Base-by-base conservation (phyloP, 768 basidiomycete genomes). In the Cubamyces lactineus region DNA sequence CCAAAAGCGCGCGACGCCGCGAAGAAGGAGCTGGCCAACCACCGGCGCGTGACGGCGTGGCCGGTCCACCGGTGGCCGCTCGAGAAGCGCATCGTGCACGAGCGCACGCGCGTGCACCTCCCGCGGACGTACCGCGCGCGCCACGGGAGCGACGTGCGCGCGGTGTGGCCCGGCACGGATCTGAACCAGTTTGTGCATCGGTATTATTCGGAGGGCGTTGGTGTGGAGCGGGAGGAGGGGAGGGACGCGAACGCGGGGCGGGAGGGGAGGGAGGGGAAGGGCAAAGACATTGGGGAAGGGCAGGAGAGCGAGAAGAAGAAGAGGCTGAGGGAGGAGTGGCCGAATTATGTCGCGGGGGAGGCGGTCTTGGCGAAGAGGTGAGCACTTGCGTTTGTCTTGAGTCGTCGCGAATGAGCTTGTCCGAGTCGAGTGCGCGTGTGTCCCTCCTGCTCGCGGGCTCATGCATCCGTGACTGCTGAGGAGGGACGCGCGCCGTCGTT, bases 11-110 rank as follows among this genome's bases (percentile, higher is more conserved):
- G 70, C 50, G 70, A 68, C 46, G 68, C 64, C 17, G 71, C 76
- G 0, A 60, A 71, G 19, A 73, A 78, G 43, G 59, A 70, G 3
- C 61, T 77, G 23, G 66, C 71, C 0, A 74, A 71, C 16, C 56
- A 63, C 45, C 69, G 73, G 8, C 71, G 76, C 50, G 78, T 77
- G 15, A 67, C 67, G 19, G 78, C 78, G 8, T 80, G 78, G 79
- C 69, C 72, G 50, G 67, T 80, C 11, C 74, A 75, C 50, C 72
- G 75, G 48, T 78, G 77, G 78, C 78, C 80, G 8, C 68, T 74
- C 23, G 74, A 75, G 26, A 77, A 76, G 61, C 66, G 72, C 41
- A 42, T 74, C 19, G 66, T 74, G 19, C 70, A 70, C 21, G 57
- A 68, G 46, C 70, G 71, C 38, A 71, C 73, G 40, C 71, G 71